Conservation (phyloP, 2,329 filamentous ascomycete genomes). For the Diaporthe amygdali region DNA sequence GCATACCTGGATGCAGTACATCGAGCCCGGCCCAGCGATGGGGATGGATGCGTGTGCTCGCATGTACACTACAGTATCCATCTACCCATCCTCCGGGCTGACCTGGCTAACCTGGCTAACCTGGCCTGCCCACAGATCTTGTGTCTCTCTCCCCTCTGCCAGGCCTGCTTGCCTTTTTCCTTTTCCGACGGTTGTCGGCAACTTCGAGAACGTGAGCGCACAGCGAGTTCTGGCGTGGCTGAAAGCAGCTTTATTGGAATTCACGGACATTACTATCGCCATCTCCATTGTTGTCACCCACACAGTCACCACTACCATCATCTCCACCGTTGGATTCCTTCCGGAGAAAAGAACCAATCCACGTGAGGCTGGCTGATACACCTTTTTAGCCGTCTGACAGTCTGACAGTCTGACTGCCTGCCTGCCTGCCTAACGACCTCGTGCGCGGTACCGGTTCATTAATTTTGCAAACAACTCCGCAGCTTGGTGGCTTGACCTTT, state of each 20-base stretch:
- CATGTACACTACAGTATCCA: too few species aligned
- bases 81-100: neutral
- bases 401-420: neutral
- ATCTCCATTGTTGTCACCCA: neutral
- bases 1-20: neutral
- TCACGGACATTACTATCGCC: neutral
- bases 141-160: neutral
- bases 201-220: neutral
- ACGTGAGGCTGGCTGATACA: conserved; percentile 8
- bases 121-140: neutral
- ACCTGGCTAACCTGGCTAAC: neutral
- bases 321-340: neutral
- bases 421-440: neutral
- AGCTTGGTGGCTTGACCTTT: conserved; percentile 5
- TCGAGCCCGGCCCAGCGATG: neutral
- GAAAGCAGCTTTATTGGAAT: conserved; percentile 5
- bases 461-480: conserved; percentile 11
- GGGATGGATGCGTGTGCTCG: neutral
- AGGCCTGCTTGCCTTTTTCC: too few species aligned
- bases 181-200: neutral
- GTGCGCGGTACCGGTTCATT: neutral
- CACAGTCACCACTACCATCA: neutral
- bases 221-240: neutral
- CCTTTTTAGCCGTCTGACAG: neutral
- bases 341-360: neutral